Percentiles rank a stretch among this genome's conserved stretches.
phyloP scores from a whole-genome alignment of 148 eudicot species.

The Silene conica region DNA sequence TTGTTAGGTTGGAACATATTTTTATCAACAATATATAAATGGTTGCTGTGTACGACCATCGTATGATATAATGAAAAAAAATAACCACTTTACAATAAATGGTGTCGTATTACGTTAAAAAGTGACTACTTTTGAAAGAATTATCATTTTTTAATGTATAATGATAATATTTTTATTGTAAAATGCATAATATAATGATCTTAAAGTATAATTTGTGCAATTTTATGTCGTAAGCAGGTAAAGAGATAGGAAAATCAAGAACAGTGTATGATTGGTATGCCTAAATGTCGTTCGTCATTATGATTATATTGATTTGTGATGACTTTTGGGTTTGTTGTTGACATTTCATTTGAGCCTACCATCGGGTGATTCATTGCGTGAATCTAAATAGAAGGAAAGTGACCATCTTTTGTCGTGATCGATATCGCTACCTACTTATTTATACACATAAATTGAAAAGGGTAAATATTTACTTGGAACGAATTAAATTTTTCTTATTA shows the following conservation, averaged over 20 bases:
- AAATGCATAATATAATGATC: too few species aligned
- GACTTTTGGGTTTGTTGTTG: constrained; percentile 10
- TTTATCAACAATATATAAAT: too few species aligned
- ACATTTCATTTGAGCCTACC: constrained; percentile 13
- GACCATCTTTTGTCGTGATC: not conserved
- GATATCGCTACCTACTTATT: not conserved
- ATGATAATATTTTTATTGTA: too few species aligned
- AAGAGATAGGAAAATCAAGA: not conserved
- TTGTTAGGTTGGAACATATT: not conserved
- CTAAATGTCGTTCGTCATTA: constrained; percentile 8
- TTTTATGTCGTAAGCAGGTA: not conserved
- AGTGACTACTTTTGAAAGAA: too few species aligned
- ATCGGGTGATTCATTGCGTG: not conserved
- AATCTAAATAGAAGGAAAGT: constrained; percentile 4
- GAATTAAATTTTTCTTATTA: not conserved
- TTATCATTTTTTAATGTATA: too few species aligned
- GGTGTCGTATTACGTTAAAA: too few species aligned
- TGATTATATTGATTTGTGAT: not conserved
- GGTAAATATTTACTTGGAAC: not conserved
- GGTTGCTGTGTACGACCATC: too few species aligned
- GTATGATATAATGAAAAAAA: too few species aligned
- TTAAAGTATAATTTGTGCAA: not conserved
- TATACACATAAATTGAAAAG: too few species aligned
- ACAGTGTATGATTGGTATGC: not conserved
- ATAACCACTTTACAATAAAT: too few species aligned